Conservation (phyloP, 2,329 filamentous ascomycete species). For the Scytalidium lignicola region DNA sequence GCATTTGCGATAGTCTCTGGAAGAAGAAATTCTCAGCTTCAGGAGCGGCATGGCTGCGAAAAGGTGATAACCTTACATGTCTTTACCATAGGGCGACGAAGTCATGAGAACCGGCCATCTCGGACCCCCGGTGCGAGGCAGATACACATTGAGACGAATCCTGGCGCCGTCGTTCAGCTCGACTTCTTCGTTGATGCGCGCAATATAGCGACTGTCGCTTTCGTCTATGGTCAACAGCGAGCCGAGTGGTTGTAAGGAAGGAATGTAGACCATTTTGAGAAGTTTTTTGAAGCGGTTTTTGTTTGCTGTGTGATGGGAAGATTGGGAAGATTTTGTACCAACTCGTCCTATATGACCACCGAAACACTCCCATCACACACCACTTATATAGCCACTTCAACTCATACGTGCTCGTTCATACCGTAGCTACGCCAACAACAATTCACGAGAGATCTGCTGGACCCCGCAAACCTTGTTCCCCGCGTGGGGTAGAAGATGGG, state of each 20-base stretch:
- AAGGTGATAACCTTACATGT: conserved; percentile 38
- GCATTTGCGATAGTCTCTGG: not conserved
- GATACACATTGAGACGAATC: not conserved
- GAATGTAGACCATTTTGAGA: conserved; percentile 1
- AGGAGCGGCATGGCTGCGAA: conserved; percentile 43
- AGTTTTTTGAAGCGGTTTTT: no score
- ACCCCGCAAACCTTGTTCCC: no score
- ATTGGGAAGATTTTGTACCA: no score
- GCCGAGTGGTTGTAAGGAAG: not conserved
- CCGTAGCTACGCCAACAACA: no score
- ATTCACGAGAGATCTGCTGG: no score
- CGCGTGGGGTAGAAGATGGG: no score
- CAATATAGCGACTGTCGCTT: not conserved
- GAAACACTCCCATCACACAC: no score
- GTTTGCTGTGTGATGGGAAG: no score
- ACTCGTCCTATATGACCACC: no score
- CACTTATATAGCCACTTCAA: no score
- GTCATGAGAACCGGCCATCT: conserved; percentile 58
- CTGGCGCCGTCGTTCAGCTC: not conserved
- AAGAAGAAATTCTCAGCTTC: conserved; percentile 9
- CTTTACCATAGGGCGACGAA: conserved; percentile 68
- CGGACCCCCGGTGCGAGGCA: conserved; percentile 5
- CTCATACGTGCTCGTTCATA: no score
- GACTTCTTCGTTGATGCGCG: conserved; percentile 1
- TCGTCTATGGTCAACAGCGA: not conserved